A percentile compares a stretch with the other conserved stretches of the same genome.
Conservation (phyloP, 2,329 filamentous ascomycete genomes). For the Macrophomina tecta region DNA sequence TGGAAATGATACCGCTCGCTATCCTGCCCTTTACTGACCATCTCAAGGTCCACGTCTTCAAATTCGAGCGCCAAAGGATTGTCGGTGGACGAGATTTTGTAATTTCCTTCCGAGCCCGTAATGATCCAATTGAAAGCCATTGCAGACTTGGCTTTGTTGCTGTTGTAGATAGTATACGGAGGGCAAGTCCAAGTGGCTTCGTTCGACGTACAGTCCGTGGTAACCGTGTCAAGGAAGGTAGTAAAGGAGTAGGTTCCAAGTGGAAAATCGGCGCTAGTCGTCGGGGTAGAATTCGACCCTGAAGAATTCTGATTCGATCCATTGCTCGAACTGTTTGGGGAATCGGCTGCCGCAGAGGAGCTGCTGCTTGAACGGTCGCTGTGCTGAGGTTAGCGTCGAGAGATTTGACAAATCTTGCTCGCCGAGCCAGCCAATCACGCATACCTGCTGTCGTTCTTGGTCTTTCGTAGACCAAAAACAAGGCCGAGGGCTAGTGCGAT, state of each 20-base stretch:
- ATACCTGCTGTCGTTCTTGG: constrained; percentile 29
- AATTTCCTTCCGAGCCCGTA: constrained; percentile 46
- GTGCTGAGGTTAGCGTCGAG: background rate
- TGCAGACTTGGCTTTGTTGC: constrained; percentile 47
- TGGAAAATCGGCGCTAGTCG: constrained; percentile 57
- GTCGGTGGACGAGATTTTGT: constrained; percentile 61
- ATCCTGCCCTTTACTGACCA: constrained; percentile 55
- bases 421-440: background rate
- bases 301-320: background rate
- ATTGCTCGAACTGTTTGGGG: background rate
- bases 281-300: constrained; percentile 10
- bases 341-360: background rate
- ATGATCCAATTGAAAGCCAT: constrained; percentile 70
- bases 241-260: constrained; percentile 67
- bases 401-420: background rate
- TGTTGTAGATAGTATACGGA: constrained; percentile 60
- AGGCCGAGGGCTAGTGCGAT: constrained; percentile 47
- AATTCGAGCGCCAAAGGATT: constrained; percentile 66
- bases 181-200: constrained; percentile 67
- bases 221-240: constrained; percentile 61
- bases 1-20: constrained; percentile 66
- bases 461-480: constrained; percentile 49
- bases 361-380: constrained; percentile 4
- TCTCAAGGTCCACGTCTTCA: constrained; percentile 56
- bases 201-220: constrained; percentile 64